A percentile compares a stretch with the other conserved stretches of the same genome.
These are phyloP conservation scores for Boletellus ananiceps DNA, from an alignment of 768 basidiomycete species.

Conservation along the genomic window DNA sequence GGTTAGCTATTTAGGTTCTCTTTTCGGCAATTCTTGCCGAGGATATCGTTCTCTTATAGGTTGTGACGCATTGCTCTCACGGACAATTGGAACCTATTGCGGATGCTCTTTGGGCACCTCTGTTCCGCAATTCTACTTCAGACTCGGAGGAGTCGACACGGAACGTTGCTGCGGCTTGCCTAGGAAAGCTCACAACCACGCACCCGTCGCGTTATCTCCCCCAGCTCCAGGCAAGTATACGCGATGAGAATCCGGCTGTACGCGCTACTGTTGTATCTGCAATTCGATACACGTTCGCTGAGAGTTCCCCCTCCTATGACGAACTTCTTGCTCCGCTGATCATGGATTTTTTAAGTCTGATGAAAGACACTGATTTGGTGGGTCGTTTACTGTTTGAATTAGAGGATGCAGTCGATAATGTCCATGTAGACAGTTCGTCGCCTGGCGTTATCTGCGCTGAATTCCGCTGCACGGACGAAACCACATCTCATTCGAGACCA, in stretches of 20 bases:
- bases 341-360: constrained; percentile 85
- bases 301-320: constrained; percentile 81
- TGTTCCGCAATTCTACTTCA: constrained; percentile 82
- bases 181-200: constrained; percentile 91
- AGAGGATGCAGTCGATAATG: neutral
- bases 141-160: constrained; percentile 87
- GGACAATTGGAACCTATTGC: constrained; percentile 83
- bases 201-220: constrained; percentile 89
- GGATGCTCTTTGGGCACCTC: constrained; percentile 84
- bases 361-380: constrained; percentile 86
- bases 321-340: constrained; percentile 85
- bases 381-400: constrained; percentile 18
- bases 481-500: constrained; percentile 89
- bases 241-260: constrained; percentile 62
- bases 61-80: constrained; percentile 86
- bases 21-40: neutral
- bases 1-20: constrained; percentile 36
- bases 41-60: constrained; percentile 38
- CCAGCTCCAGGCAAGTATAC: constrained; percentile 81
- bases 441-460: constrained; percentile 83
- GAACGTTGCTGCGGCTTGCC: constrained; percentile 93
- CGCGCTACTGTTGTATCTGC: constrained; percentile 90
- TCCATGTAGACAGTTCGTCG: constrained; percentile 75
- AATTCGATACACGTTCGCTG: constrained; percentile 86
- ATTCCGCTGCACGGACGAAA: constrained; percentile 93